These are phyloP conservation scores for Backusella tarrabulga DNA, from an alignment of 192 early-diverging fungal species.

Conservation along the genomic window DNA sequence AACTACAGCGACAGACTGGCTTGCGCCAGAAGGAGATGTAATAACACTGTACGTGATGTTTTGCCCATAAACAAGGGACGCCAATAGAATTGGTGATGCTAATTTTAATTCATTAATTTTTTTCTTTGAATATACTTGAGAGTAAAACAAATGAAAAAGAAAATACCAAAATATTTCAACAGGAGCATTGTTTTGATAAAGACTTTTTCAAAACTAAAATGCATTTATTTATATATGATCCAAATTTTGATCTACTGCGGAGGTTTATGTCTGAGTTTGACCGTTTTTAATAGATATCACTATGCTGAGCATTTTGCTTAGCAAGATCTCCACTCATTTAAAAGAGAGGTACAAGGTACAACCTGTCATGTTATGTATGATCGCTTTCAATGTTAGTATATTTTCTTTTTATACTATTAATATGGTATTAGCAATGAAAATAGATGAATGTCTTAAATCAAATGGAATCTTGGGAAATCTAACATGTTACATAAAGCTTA, in stretches of 20 bases:
- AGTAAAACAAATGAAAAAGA: background rate
- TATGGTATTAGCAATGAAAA: background rate
- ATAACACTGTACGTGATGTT: constrained; percentile 15
- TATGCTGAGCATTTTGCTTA: background rate
- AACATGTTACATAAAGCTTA: background rate
- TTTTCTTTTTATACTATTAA: background rate
- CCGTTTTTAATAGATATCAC: background rate
- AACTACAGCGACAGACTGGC: background rate
- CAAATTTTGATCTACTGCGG: background rate
- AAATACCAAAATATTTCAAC: background rate
- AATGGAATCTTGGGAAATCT: background rate
- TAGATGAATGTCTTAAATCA: background rate
- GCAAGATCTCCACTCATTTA: background rate
- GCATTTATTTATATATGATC: background rate
- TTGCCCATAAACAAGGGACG: background rate
- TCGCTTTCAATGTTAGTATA: background rate
- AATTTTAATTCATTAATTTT: background rate
- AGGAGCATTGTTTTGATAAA: background rate
- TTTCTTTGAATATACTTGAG: background rate
- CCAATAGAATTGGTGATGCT: background rate
- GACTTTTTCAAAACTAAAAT: background rate
- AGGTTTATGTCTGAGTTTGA: background rate
- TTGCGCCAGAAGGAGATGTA: background rate
- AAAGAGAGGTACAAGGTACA: background rate
- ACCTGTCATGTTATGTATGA: background rate